Percentiles rank a stretch among this genome's conserved stretches.
phyloP scores from a whole-genome alignment of 78 protist genomes.

The Pigoraptor vietnamica region DNA sequence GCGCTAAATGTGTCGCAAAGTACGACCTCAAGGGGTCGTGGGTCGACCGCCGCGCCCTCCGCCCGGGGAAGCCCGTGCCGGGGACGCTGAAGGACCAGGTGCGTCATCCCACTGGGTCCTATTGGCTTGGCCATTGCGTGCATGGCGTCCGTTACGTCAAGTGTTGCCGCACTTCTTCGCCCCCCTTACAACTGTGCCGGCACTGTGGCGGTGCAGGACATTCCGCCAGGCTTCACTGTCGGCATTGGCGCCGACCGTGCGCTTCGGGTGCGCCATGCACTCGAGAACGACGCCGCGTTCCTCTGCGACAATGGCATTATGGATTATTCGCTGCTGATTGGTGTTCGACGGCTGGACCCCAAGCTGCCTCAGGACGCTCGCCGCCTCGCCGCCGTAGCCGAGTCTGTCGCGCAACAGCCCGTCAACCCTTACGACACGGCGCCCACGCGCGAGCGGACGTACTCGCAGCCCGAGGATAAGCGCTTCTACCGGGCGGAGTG shows the following conservation, averaged over 20 bases:
- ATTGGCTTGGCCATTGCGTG: neutral
- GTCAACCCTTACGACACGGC: too few relatives aligned
- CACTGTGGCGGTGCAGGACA: neutral
- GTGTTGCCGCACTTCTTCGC: neutral
- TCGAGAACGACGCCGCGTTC: conserved; percentile 31
- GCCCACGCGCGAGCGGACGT: neutral
- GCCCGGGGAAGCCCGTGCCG: neutral
- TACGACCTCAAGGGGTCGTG: neutral
- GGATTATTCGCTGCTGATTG: conserved; percentile 66
- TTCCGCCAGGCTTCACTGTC: neutral
- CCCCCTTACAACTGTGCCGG: conserved; percentile 25
- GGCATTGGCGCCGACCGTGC: neutral
- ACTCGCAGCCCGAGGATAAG: neutral
- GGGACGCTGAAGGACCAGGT: neutral
- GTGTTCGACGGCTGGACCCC: conserved; percentile 47
- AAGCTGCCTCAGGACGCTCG: neutral
- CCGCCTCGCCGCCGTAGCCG: neutral
- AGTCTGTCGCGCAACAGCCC: neutral
- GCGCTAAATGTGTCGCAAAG: neutral
- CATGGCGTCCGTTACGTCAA: neutral
- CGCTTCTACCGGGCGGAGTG: neutral
- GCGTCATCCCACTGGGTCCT: neutral
- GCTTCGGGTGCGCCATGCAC: neutral
- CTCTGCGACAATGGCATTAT: conserved; percentile 30
- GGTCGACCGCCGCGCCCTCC: neutral